Conservation (phyloP, 108 stramenopile species). For the Fistulifera solaris region DNA sequence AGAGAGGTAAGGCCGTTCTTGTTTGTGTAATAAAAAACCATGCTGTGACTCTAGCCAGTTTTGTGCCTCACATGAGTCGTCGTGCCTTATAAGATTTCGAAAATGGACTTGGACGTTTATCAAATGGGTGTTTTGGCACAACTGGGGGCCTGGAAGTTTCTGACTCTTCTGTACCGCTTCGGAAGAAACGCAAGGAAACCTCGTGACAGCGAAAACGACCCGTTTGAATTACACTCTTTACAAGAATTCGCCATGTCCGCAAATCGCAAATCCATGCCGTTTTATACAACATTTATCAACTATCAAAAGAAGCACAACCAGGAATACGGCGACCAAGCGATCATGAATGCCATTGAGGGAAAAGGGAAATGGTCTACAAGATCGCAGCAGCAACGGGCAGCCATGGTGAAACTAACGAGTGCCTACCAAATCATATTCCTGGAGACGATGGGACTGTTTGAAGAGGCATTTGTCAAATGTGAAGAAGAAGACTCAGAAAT, state of each 20-base stretch:
- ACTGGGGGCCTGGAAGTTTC: conserved; percentile 31
- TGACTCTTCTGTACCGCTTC: conserved; percentile 52
- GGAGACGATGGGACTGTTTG: conserved; percentile 48
- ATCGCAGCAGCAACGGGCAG: conserved; percentile 36
- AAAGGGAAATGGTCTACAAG: conserved; percentile 33
- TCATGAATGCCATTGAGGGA: conserved; percentile 41
- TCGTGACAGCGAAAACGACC: conserved; percentile 37
- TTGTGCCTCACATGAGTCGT: too few species aligned
- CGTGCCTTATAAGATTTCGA: too few species aligned
- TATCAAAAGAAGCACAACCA: conserved; percentile 18
- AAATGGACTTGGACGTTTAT: conserved; percentile 62
- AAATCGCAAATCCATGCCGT: conserved; percentile 10
- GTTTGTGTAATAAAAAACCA: too few species aligned
- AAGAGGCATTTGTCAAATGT: conserved; percentile 40
- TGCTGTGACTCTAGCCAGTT: too few species aligned
- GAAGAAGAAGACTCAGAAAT: conserved; percentile 22
- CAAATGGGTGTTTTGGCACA: conserved; percentile 34
- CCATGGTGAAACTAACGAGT: conserved; percentile 36
- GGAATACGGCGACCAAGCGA: conserved; percentile 46
- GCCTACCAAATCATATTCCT: conserved; percentile 59
- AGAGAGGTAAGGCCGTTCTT: too few species aligned
- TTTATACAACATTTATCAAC: too few species aligned
- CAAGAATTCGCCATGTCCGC: conserved; percentile 39
- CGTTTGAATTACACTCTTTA: conserved; percentile 39
- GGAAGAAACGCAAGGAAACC: conserved; percentile 54